Percentiles rank a stretch among this genome's conserved stretches.
Evolutionary conservation across 768 basidiomycete species (phyloP).

Genomic region (Artomyces pyxidatus): DNA sequence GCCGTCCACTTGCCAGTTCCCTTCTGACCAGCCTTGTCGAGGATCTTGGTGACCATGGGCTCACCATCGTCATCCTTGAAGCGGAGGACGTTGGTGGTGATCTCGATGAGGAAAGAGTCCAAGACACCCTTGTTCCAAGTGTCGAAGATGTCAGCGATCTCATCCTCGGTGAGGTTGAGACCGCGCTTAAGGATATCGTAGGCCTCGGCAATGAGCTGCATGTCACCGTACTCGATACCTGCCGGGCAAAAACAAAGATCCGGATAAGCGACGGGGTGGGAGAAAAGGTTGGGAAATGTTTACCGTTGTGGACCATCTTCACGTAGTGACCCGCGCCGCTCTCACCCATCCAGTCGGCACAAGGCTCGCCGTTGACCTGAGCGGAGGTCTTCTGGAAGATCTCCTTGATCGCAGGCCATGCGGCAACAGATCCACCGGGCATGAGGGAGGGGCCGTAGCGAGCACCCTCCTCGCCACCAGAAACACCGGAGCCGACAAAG

Average conservation of each 20-base stretch:
- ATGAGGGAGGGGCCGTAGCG: constrained; percentile 96
- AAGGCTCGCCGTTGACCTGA: constrained; percentile 90
- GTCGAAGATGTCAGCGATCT: constrained; percentile 91
- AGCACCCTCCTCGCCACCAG: constrained; percentile 98
- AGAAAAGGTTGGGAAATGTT: constrained; percentile 16
- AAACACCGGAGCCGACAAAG: constrained; percentile 98
- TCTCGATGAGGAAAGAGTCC: constrained; percentile 98
- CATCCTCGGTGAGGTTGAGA: constrained; percentile 74
- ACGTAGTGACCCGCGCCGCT: constrained; percentile 96
- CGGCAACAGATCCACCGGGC: constrained; percentile 92
- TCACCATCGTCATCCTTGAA: constrained; percentile 95
- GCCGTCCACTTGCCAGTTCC: constrained; percentile 99
- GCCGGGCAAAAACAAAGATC: constrained; percentile 4
- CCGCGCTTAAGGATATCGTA: constrained; percentile 99
- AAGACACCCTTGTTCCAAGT: constrained; percentile 99
- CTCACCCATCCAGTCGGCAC: constrained; percentile 99
- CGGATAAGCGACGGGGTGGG: not conserved
- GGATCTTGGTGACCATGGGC: constrained; percentile 87
- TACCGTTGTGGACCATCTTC: constrained; percentile 99
- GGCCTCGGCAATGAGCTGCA: constrained; percentile 98
- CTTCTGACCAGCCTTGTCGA: constrained; percentile 96
- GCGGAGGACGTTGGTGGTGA: constrained; percentile 93
- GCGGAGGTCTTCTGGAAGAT: constrained; percentile 99
- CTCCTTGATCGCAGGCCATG: constrained; percentile 95
- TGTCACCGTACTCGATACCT: constrained; percentile 99